A percentile compares a stretch with the other conserved stretches of the same genome.
phyloP scores from a whole-genome alignment of 305 asterid species.

The Euphrasia arctica region DNA sequence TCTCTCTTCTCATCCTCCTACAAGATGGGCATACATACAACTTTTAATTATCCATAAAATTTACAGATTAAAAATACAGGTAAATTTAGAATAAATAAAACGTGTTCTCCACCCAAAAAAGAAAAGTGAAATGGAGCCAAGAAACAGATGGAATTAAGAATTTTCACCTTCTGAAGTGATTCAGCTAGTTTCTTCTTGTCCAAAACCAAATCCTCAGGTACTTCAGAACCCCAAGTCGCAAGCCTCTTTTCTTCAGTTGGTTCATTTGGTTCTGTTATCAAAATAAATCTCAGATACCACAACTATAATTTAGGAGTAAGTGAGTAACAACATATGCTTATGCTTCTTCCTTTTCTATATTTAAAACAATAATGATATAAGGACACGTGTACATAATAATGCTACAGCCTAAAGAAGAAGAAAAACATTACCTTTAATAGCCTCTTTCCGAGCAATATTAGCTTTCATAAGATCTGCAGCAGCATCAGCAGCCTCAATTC shows the following conservation, averaged over 20 bases:
- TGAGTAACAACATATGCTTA: slow-evolving; percentile 3
- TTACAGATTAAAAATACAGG: slow-evolving; percentile 6
- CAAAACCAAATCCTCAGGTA: slow-evolving; percentile 77
- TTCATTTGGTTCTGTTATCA: slow-evolving; percentile 45
- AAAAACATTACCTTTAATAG: slow-evolving; percentile 59
- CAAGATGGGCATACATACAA: slow-evolving; percentile 19
- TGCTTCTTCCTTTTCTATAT: not conserved
- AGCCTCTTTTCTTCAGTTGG: slow-evolving; percentile 62
- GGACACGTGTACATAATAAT: not conserved
- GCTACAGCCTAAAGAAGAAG: not conserved
- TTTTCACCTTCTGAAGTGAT: slow-evolving; percentile 73
- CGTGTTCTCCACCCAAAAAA: not conserved
- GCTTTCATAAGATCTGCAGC: slow-evolving; percentile 90
- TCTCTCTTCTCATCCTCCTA: slow-evolving; percentile 89
- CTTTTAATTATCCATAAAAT: not conserved
- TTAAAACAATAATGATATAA: not conserved
- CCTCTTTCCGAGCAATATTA: slow-evolving; percentile 92
- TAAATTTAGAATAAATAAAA: not conserved
- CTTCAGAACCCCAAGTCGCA: slow-evolving; percentile 93
- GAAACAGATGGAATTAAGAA: not conserved
- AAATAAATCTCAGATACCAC: slow-evolving; percentile 15
- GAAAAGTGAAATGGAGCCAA: not conserved
- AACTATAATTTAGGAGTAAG: slow-evolving; percentile 5
- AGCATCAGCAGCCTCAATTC: slow-evolving; percentile 99
- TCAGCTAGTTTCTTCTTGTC: slow-evolving; percentile 67